phyloP scores from a whole-genome alignment of 164 flowering plant species.

The Vitis cinerea region DNA sequence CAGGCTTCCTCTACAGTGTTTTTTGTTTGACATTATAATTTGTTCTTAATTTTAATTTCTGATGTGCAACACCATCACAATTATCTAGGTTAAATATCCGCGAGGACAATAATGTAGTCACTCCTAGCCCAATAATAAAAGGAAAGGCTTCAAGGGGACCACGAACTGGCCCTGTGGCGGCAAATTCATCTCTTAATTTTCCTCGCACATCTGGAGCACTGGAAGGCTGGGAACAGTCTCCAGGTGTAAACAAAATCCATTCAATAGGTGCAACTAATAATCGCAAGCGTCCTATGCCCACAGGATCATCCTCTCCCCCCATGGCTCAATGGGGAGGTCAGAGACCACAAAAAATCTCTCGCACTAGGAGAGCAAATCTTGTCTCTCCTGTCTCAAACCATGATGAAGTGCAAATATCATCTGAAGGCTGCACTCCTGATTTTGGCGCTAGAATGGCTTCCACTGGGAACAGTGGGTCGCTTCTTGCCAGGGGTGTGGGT shows the following conservation, averaged over 20 bases:
- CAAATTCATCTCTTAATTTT: constrained; percentile 54
- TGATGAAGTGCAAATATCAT: constrained; percentile 56
- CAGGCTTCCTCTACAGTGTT: neutral
- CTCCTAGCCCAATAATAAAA: constrained; percentile 47
- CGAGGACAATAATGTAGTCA: constrained; percentile 44
- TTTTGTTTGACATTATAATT: neutral
- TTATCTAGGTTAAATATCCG: constrained; percentile 45
- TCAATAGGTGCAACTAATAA: constrained; percentile 43
- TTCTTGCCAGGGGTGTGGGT: constrained; percentile 30
- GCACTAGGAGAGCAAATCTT: constrained; percentile 75
- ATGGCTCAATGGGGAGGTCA: constrained; percentile 91
- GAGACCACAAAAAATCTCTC: constrained; percentile 75
- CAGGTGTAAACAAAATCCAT: constrained; percentile 45
- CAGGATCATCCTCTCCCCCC: constrained; percentile 77
- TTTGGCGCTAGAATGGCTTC: constrained; percentile 44
- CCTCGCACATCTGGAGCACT: constrained; percentile 47
- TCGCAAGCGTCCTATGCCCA: constrained; percentile 67
- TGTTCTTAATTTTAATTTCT: neutral
- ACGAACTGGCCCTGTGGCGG: constrained; percentile 47
- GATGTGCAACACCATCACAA: constrained; percentile 1
- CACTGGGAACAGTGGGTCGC: constrained; percentile 37
- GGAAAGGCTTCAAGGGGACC: constrained; percentile 79
- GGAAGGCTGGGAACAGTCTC: constrained; percentile 71
- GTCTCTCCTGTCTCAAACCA: constrained; percentile 69
- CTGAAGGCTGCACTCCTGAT: constrained; percentile 65